A percentile compares a stretch with the other conserved stretches of the same genome.
phyloP scores from a whole-genome alignment of 148 eudicot species.

The Pharnaceum exiguum region DNA sequence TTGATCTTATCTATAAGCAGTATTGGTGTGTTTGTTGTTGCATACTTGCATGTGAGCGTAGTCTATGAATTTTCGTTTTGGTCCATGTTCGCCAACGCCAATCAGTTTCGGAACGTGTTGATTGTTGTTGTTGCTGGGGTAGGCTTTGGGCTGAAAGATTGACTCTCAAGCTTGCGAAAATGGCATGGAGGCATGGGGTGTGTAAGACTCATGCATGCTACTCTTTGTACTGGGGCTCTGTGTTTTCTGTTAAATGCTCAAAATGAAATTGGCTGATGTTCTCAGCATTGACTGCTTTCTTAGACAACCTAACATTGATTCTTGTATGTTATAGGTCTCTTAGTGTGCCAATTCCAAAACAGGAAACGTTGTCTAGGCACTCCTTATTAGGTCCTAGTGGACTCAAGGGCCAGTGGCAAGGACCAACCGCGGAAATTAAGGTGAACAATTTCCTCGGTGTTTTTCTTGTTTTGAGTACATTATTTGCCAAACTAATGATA shows the following conservation, averaged over 20 bases:
- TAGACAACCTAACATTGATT: conserved; percentile 7
- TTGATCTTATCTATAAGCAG: background rate
- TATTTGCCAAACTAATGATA: conserved; percentile 8
- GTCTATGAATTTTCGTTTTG: background rate
- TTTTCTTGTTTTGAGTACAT: background rate
- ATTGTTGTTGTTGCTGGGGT: too few species aligned
- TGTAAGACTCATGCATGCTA: too few species aligned
- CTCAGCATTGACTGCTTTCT: background rate
- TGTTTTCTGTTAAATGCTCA: too few species aligned
- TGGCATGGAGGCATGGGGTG: too few species aligned
- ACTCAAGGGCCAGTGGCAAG: conserved; percentile 76
- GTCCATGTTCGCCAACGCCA: too few species aligned
- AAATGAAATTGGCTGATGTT: background rate
- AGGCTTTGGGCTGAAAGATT: too few species aligned
- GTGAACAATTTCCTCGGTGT: conserved; percentile 18
- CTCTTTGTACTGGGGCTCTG: too few species aligned
- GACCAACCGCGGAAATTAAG: conserved; percentile 72
- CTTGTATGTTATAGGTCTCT: conserved; percentile 47
- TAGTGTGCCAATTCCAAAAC: conserved; percentile 68
- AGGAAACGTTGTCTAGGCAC: conserved; percentile 96
- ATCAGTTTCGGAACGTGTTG: too few species aligned
- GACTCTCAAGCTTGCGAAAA: too few species aligned
- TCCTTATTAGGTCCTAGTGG: conserved; percentile 88
- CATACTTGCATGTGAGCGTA: background rate
- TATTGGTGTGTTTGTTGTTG: too few species aligned